phyloP scores from a whole-genome alignment of 495 filamentous ascomycete genomes.

The Penicillium waksmanii region DNA sequence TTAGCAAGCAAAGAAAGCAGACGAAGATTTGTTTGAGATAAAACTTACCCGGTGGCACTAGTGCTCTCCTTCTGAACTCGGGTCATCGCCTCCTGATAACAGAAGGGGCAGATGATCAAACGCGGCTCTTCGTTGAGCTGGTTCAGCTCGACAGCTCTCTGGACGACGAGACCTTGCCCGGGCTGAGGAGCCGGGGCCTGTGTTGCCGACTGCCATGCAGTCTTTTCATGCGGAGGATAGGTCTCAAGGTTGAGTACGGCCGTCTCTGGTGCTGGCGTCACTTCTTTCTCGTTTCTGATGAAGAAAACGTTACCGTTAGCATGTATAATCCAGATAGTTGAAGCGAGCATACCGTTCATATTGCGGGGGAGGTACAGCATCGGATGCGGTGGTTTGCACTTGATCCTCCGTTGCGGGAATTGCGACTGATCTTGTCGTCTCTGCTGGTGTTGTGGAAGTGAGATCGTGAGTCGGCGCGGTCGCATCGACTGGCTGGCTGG shows the following conservation, averaged over 20 bases:
- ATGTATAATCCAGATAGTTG: background rate
- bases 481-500: background rate
- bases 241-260: background rate
- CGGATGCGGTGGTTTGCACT: background rate
- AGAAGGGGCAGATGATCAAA: slow-evolving; percentile 20
- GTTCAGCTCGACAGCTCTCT: slow-evolving; percentile 5
- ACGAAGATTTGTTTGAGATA: background rate
- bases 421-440: background rate
- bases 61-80: slow-evolving; percentile 20
- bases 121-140: slow-evolving; percentile 15
- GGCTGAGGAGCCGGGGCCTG: slow-evolving; percentile 6
- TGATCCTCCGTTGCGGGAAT: background rate
- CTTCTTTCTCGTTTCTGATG: slow-evolving; percentile 6
- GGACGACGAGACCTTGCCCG: slow-evolving; percentile 5
- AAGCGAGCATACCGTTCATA: background rate
- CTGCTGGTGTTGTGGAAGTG: background rate
- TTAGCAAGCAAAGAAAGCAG: slow-evolving; percentile 2
- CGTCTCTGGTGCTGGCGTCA: slow-evolving; percentile 7
- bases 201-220: slow-evolving; percentile 13
- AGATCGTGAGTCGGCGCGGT: background rate
- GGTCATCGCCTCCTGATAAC: slow-evolving; percentile 15
- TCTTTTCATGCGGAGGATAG: slow-evolving; percentile 11
- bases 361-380: background rate
- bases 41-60: slow-evolving; percentile 18
- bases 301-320: background rate